Percentiles rank a stretch among this genome's conserved stretches.
Evolutionary conservation across 208 protist species (phyloP).

Genomic region (Leishmania gerbilli): DNA sequence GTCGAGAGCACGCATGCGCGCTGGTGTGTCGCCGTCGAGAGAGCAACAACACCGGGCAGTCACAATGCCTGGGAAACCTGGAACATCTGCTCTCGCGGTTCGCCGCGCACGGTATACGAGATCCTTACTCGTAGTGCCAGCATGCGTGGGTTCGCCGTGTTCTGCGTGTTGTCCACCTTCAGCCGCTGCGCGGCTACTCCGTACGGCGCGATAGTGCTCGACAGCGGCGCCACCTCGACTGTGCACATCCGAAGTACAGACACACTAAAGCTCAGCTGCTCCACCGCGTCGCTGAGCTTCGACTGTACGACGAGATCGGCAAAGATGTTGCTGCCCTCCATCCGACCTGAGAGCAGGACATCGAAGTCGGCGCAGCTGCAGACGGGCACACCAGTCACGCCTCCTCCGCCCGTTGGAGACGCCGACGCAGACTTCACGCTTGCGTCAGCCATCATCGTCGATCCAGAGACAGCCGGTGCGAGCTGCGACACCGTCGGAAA

Average conservation of each 20-base stretch:
- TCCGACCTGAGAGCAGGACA: constrained; percentile 38
- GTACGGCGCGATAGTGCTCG: constrained; percentile 40
- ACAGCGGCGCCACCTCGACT: constrained; percentile 56
- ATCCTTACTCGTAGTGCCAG: constrained; percentile 76
- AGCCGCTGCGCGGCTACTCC: constrained; percentile 48
- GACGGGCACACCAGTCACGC: constrained; percentile 28
- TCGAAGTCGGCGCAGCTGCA: constrained; percentile 60
- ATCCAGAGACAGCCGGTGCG: neutral
- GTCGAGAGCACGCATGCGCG: neutral
- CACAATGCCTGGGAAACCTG: constrained; percentile 46
- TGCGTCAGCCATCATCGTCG: constrained; percentile 7
- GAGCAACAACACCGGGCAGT: neutral
- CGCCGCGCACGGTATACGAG: constrained; percentile 53
- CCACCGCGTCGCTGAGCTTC: constrained; percentile 26
- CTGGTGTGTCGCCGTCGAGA: neutral
- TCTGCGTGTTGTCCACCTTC: constrained; percentile 54
- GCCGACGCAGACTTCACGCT: neutral
- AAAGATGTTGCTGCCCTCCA: constrained; percentile 22
- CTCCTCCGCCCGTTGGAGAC: neutral
- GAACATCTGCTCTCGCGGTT: constrained; percentile 57
- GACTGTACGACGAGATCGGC: constrained; percentile 57
- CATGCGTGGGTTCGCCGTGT: constrained; percentile 43
- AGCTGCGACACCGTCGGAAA: neutral
- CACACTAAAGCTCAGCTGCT: constrained; percentile 69
- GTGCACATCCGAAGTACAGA: constrained; percentile 66